phyloP scores from a whole-genome alignment of 179 eudicot species.

The Camellia oleifera region DNA sequence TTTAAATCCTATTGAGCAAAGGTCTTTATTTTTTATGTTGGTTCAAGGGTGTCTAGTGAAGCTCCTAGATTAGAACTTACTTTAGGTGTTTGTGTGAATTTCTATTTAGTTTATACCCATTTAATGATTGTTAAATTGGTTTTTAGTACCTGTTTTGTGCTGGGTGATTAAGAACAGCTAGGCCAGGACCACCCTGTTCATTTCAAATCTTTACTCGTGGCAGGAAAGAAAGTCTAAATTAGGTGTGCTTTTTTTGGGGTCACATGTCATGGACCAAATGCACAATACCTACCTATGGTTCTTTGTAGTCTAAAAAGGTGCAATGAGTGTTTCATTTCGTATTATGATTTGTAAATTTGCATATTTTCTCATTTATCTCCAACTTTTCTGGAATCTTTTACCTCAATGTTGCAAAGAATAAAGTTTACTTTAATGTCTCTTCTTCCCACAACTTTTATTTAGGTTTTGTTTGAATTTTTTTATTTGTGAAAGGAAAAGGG shows the following conservation, averaged over 20 bases:
- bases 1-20: too few relatives aligned
- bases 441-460: background rate
- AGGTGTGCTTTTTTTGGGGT: background rate
- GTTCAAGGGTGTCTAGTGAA: background rate
- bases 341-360: background rate
- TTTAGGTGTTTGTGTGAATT: too few relatives aligned
- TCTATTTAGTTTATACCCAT: background rate
- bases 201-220: background rate
- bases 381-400: constrained; percentile 9
- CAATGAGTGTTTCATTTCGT: background rate
- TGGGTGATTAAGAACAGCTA: background rate
- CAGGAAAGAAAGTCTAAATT: background rate
- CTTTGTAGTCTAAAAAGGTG: background rate
- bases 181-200: background rate
- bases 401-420: background rate
- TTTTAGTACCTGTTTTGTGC: background rate
- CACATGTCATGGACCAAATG: constrained; percentile 1
- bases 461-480: background rate
- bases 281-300: background rate
- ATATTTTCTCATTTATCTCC: background rate
- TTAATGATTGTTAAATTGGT: background rate
- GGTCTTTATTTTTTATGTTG: background rate
- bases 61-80: too few relatives aligned
- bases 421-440: background rate
- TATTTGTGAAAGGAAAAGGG: background rate